These are phyloP conservation scores for Candida dajiaensis DNA, from an alignment of 805 yeast species.

Conservation along the genomic window DNA sequence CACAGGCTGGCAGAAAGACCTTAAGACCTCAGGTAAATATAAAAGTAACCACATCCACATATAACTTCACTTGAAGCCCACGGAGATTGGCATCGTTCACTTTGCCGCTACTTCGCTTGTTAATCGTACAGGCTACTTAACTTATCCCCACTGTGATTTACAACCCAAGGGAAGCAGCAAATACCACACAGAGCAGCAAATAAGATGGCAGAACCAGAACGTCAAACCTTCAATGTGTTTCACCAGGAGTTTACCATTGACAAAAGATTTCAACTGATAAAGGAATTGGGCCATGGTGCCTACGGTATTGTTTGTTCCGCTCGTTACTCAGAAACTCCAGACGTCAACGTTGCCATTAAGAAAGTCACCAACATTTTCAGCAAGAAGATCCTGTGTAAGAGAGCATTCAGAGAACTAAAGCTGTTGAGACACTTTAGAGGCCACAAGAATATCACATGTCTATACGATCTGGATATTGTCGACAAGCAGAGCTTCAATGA, in stretches of 20 bases:
- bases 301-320: slow-evolving; percentile 97
- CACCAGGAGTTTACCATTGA: slow-evolving; percentile 94
- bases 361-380: slow-evolving; percentile 92
- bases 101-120: background rate
- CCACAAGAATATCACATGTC: slow-evolving; percentile 91
- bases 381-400: slow-evolving; percentile 83
- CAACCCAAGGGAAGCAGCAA: background rate
- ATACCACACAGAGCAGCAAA: background rate
- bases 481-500: slow-evolving; percentile 74
- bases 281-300: slow-evolving; percentile 97
- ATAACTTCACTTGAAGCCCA: too few relatives aligned
- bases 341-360: slow-evolving; percentile 88
- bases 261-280: slow-evolving; percentile 77
- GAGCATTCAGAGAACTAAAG: slow-evolving; percentile 89
- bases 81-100: too few relatives aligned
- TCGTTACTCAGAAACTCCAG: slow-evolving; percentile 63
- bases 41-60: too few relatives aligned
- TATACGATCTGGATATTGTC: slow-evolving; percentile 90
- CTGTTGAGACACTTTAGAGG: slow-evolving; percentile 90
- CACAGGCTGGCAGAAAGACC: too few relatives aligned
- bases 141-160: background rate
- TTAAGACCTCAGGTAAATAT: too few relatives aligned
- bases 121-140: background rate
- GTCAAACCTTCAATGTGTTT: slow-evolving; percentile 56
- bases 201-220: slow-evolving; percentile 28